phyloP scores from a whole-genome alignment of 192 early-diverging fungal genomes.

The Backusella tarrabulga region DNA sequence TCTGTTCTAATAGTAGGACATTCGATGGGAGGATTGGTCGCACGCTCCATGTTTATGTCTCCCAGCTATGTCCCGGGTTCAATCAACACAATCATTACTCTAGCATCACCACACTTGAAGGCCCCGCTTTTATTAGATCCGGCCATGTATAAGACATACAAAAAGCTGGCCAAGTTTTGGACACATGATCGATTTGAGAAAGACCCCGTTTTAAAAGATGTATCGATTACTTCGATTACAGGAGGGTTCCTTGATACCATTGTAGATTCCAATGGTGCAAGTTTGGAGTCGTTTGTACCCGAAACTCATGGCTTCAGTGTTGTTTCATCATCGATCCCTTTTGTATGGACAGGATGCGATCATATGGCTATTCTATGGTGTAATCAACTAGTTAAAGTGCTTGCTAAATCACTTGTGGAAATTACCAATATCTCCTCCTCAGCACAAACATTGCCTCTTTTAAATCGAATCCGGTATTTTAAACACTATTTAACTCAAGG shows the following conservation, averaged over 20 bases:
- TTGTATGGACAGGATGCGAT: slow-evolving; percentile 86
- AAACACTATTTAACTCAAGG: slow-evolving; percentile 46
- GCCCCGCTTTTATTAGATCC: slow-evolving; percentile 77
- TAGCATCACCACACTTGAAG: slow-evolving; percentile 83
- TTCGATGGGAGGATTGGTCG: slow-evolving; percentile 98
- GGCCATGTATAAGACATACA: slow-evolving; percentile 61
- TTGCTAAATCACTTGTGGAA: slow-evolving; percentile 54
- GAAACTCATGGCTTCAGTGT: slow-evolving; percentile 71
- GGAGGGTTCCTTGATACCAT: slow-evolving; percentile 87
- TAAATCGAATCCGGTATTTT: slow-evolving; percentile 59
- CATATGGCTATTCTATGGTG: slow-evolving; percentile 93
- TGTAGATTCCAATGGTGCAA: slow-evolving; percentile 76
- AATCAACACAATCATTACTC: slow-evolving; percentile 80
- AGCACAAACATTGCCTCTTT: slow-evolving; percentile 53
- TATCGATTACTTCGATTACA: slow-evolving; percentile 84
- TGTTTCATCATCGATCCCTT: slow-evolving; percentile 73
- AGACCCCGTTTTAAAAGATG: slow-evolving; percentile 39
- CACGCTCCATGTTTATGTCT: slow-evolving; percentile 70
- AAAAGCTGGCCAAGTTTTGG: slow-evolving; percentile 72
- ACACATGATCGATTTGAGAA: slow-evolving; percentile 31
- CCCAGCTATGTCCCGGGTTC: slow-evolving; percentile 67
- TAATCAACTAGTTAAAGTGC: slow-evolving; percentile 76
- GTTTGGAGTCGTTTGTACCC: slow-evolving; percentile 64
- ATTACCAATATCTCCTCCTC: slow-evolving; percentile 62
- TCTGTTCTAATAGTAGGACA: slow-evolving; percentile 84